Evolutionary conservation across 2,329 filamentous ascomycete genomes (phyloP), one percentile per base, ranked within the genome.

Genomic region (Rosellinia necatrix): DNA sequence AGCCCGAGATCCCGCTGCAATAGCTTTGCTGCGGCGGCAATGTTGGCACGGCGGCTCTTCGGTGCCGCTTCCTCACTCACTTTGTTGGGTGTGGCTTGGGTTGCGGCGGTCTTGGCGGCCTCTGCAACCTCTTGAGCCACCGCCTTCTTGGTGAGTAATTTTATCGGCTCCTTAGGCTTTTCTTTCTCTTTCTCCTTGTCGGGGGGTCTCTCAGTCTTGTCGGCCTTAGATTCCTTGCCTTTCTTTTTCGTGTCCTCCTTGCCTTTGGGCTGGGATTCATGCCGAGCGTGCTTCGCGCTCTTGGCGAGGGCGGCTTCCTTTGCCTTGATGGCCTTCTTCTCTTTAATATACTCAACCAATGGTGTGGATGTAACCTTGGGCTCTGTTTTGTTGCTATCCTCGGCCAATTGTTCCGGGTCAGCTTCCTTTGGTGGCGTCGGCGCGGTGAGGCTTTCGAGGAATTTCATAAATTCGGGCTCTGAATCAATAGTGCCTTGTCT

Each of bases 401-500:
- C 81, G 1, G 77, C 73, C 8, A 76, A 67, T 10, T 83, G 67
- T 10, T 80, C 76, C 5, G 72, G 71, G 13, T 81, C 76, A 9
- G 71, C 65, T n/a, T 84, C 80, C 48, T 79, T 82, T 4, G 75
- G 66, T 1, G 76, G 75, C 7, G 74, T 72, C 15, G 66, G 83
- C 64, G 96, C 91, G 1, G 92, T 96, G 42, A 97, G 81, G 50
- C 84, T 89, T 71, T 96, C 90, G 6, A 99, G 81, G 71, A 97
- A 99, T 22, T 87, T 86, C 78, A 97, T 96, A 66, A 97, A 99
- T 66, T 97, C 94, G 0, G 91, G 86, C 68, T 99, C 94, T 70
- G 96, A 92, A 67, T 99, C 94, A 64, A 99, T 97, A 3, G 92
- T 96, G 49, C 93, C 94, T 71, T 96, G 91, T 12, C 92, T 87